Conservation (phyloP, 2,329 filamentous ascomycete genomes). For the Scedosporium minutisporum region DNA sequence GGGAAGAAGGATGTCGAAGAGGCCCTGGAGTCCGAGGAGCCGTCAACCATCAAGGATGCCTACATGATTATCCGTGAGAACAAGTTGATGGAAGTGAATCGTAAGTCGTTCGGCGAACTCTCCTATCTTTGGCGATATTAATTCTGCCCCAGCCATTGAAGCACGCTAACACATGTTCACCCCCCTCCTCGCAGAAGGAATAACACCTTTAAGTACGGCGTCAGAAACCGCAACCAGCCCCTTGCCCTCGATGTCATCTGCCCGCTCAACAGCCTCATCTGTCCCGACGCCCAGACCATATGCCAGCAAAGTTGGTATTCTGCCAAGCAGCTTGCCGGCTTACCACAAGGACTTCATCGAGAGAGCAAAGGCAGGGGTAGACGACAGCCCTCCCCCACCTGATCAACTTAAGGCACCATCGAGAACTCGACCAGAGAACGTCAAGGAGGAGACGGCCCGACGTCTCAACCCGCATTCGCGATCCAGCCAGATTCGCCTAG, state of each 20-base stretch:
- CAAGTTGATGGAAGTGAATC: conserved; percentile 90
- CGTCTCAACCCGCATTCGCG: conserved; percentile 79
- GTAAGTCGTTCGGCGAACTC: conserved; percentile 43
- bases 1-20: conserved; percentile 91
- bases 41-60: conserved; percentile 96
- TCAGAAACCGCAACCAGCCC: not conserved
- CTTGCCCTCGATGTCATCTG: conserved; percentile 41
- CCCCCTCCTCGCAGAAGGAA: not conserved
- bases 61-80: conserved; percentile 98
- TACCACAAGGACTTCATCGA: conserved; percentile 90
- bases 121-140: too few relatives aligned
- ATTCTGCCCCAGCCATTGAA: too few relatives aligned
- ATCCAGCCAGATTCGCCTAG: conserved; percentile 57
- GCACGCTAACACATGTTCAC: too few relatives aligned
- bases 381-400: conserved; percentile 24
- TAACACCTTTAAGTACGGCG: conserved; percentile 13
- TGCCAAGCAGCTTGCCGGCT: conserved; percentile 82
- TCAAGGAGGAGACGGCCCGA: conserved; percentile 72
- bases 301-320: conserved; percentile 78
- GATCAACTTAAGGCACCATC: conserved; percentile 37
- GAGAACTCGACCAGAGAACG: conserved; percentile 52
- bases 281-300: conserved; percentile 45
- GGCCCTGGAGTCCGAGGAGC: conserved; percentile 81
- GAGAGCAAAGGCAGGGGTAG: conserved; percentile 47
- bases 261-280: conserved; percentile 37